Conservation (phyloP, 345 rosid species). For the Rubroshorea leprosula region DNA sequence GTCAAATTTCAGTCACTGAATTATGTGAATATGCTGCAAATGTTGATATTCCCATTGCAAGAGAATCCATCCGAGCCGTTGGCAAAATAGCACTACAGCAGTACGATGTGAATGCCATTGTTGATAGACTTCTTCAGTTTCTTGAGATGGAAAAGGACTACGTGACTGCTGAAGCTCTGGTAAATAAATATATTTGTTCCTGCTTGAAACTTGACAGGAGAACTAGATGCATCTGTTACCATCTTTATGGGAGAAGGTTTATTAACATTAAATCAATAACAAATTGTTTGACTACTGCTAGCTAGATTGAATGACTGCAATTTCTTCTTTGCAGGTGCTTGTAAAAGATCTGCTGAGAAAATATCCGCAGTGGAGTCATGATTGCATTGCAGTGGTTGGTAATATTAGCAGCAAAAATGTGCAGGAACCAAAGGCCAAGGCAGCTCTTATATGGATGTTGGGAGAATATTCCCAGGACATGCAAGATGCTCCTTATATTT, state of each 20-base stretch:
- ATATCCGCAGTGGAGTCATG: conserved; percentile 99
- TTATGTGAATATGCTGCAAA: conserved; percentile 99
- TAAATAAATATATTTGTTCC: conserved; percentile 23
- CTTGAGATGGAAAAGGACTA: conserved; percentile 99
- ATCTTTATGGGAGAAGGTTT: conserved; percentile 6
- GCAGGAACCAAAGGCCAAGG: conserved; percentile 94
- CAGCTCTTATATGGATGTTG: conserved; percentile 99
- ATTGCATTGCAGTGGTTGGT: conserved; percentile 99
- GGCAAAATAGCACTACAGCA: conserved; percentile 98
- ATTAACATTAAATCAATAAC: neutral
- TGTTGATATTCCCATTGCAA: conserved; percentile 88
- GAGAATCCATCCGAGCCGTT: conserved; percentile 97
- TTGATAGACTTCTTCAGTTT: conserved; percentile 99
- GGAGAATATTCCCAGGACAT: conserved; percentile 99
- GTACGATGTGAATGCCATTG: conserved; percentile 98
- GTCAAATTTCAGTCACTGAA: conserved; percentile 71
- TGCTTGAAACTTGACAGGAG: neutral
- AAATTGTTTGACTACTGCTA: neutral
- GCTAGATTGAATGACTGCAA: conserved; percentile 6
- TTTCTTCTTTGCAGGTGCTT: conserved; percentile 61
- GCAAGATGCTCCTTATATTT: conserved; percentile 90
- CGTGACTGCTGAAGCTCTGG: conserved; percentile 97
- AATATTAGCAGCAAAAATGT: conserved; percentile 87
- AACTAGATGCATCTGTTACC: conserved; percentile 6
- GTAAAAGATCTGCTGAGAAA: conserved; percentile 95